Conservation (phyloP, 257 asterid genomes). For the Solanum clarkiae region DNA sequence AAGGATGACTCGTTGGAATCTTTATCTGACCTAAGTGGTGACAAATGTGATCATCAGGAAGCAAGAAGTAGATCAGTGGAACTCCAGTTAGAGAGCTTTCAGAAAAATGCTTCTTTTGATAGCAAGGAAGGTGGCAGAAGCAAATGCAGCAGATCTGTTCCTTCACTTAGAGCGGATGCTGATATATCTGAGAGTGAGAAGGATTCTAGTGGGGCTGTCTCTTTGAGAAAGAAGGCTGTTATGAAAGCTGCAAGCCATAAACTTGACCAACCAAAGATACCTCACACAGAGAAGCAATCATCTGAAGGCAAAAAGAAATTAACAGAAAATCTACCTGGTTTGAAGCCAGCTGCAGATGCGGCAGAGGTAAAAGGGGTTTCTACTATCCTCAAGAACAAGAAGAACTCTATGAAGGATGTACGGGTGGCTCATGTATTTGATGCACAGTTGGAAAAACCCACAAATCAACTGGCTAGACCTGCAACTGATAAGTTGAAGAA, state of each 20-base stretch:
- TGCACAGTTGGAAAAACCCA: slow-evolving; percentile 16
- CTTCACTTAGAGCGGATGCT: background rate
- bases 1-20: slow-evolving; percentile 8
- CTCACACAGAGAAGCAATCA: slow-evolving; percentile 16
- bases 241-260: slow-evolving; percentile 2
- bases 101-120: slow-evolving; percentile 1
- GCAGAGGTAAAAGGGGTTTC: slow-evolving; percentile 22
- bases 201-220: background rate
- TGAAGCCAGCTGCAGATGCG: slow-evolving; percentile 17
- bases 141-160: background rate
- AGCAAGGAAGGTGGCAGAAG: slow-evolving; percentile 1
- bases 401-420: slow-evolving; percentile 30
- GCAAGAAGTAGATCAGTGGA: slow-evolving; percentile 5
- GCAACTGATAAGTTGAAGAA: slow-evolving; percentile 32
- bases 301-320: slow-evolving; percentile 35
- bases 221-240: background rate
- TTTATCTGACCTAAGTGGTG: slow-evolving; percentile 1
- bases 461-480: slow-evolving; percentile 22
- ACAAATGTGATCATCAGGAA: slow-evolving; percentile 5
- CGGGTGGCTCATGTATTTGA: slow-evolving; percentile 8
- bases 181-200: slow-evolving; percentile 5
- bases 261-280: background rate
- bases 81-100: background rate
- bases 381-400: slow-evolving; percentile 18
- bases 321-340: slow-evolving; percentile 32